Conservation (phyloP, 73 alveolate genomes). For the Durusdinium trenchii region DNA sequence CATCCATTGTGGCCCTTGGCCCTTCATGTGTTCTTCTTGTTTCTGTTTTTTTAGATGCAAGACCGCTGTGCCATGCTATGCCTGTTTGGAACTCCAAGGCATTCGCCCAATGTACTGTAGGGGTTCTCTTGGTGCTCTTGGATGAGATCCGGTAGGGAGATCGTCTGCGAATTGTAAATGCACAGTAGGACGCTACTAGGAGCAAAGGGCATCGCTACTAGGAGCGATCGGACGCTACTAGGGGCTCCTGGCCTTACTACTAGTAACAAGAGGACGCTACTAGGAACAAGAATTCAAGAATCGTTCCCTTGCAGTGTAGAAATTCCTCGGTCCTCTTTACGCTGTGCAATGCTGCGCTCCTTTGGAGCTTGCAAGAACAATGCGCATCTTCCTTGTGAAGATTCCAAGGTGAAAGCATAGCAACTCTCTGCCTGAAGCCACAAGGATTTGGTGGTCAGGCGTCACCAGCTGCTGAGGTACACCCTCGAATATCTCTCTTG, state of each 20-base stretch:
- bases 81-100: not conserved
- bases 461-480: too few species aligned
- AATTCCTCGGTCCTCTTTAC: too few species aligned
- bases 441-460: not conserved
- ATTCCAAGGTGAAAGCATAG: not conserved
- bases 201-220: too few species aligned
- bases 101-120: slow-evolving; percentile 42
- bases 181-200: too few species aligned
- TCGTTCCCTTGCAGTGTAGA: not conserved
- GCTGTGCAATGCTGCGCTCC: not conserved
- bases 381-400: not conserved
- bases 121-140: slow-evolving; percentile 24
- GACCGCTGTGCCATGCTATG: not conserved
- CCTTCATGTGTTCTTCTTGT: not conserved
- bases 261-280: too few species aligned
- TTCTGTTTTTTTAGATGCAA: not conserved
- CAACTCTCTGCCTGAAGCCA: slow-evolving; percentile 20
- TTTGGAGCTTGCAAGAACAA: not conserved
- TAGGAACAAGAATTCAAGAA: not conserved
- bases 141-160: slow-evolving; percentile 52
- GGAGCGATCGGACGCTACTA: too few species aligned
- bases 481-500: too few species aligned
- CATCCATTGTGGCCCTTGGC: not conserved
- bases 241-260: too few species aligned
- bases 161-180: too few species aligned